Evolutionary conservation across 1,284 basidiomycete species (phyloP).

Genomic region (Hymenochaete sp.): DNA sequence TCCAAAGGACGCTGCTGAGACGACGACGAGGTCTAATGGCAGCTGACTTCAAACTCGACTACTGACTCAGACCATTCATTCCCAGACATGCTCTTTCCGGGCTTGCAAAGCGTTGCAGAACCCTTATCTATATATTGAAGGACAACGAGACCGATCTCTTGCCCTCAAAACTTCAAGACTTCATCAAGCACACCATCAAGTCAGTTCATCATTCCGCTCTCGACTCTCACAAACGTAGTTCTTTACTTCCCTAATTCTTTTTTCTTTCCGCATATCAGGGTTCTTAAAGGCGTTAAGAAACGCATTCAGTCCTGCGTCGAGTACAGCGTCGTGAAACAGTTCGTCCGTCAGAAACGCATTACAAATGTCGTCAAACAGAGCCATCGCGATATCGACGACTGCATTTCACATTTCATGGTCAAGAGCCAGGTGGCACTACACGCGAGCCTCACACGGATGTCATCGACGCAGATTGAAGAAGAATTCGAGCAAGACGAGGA

Average conservation of each 20-base stretch:
- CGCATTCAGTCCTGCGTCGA: conserved; percentile 35
- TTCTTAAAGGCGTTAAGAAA: conserved; percentile 29
- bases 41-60: too few species aligned
- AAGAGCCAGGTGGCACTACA: conserved; percentile 36
- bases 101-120: conserved; percentile 36
- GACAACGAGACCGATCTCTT: conserved; percentile 23
- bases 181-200: conserved; percentile 24
- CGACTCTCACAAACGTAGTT: too few species aligned
- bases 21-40: too few species aligned
- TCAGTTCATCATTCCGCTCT: conserved; percentile 21
- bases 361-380: conserved; percentile 33
- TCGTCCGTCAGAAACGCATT: conserved; percentile 38
- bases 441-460: conserved; percentile 41
- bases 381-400: conserved; percentile 35
- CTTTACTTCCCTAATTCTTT: too few species aligned
- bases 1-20: too few species aligned
- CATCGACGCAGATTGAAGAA: too few species aligned
- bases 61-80: conserved; percentile 26
- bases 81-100: conserved; percentile 30
- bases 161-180: conserved; percentile 23
- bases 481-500: conserved; percentile 30
- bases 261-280: conserved; percentile 24
- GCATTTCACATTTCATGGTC: conserved; percentile 37
- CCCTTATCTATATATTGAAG: conserved; percentile 28
- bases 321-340: conserved; percentile 30